A percentile compares a stretch with the other conserved stretches of the same genome.
Evolutionary conservation across 2,329 filamentous ascomycete species (phyloP).

Genomic region (Xylaria sp.): DNA sequence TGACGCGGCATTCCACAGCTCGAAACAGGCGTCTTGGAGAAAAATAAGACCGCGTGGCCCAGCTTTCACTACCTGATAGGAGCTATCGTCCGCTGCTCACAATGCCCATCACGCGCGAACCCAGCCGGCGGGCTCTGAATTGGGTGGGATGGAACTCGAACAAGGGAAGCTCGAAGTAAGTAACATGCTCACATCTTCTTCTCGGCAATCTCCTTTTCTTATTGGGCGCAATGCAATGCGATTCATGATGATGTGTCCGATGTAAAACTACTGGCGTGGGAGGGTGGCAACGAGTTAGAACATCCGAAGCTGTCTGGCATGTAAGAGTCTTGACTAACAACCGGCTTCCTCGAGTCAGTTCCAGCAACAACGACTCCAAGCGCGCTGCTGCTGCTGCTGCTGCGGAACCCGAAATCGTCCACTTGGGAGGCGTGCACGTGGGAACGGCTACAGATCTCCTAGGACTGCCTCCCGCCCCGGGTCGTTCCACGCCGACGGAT

Average conservation of each 20-base stretch:
- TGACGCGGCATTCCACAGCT: neutral
- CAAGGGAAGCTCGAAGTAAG: slow-evolving; percentile 14
- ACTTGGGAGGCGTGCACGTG: slow-evolving; percentile 23
- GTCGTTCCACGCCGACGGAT: slow-evolving; percentile 12
- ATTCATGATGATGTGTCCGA: neutral
- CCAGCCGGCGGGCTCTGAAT: slow-evolving; percentile 19
- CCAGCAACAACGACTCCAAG: slow-evolving; percentile 11
- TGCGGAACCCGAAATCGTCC: slow-evolving; percentile 20
- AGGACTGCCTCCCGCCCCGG: slow-evolving; percentile 5
- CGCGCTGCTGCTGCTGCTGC: slow-evolving; percentile 5
- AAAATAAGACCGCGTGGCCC: neutral
- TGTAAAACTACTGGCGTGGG: no score
- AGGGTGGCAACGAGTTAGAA: no score
- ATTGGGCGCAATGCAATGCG: neutral
- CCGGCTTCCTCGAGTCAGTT: slow-evolving; percentile 7
- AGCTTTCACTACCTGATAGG: neutral
- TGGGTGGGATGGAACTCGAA: slow-evolving; percentile 25
- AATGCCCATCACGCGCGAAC: slow-evolving; percentile 22
- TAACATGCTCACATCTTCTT: neutral
- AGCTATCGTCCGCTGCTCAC: neutral
- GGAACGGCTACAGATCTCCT: slow-evolving; percentile 15
- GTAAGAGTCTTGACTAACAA: slow-evolving; percentile 4
- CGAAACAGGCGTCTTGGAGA: neutral
- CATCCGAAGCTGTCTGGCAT: no score
- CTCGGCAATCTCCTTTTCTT: neutral